Conservation (phyloP, 2,329 filamentous ascomycete species). For the Exophiala bonariae region DNA sequence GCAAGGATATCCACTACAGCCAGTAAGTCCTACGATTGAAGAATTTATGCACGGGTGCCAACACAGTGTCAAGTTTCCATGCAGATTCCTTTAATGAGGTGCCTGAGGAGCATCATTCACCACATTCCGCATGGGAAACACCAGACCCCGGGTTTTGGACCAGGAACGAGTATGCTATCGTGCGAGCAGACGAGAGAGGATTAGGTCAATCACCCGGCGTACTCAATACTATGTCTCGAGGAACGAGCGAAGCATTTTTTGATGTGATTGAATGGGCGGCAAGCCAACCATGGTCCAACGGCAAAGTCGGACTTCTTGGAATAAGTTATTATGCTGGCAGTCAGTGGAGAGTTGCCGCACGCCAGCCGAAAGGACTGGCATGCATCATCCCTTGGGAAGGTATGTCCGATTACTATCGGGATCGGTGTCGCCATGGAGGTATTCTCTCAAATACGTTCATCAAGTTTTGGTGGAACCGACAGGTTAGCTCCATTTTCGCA, state of each 20-base stretch:
- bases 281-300: slow-evolving; percentile 51
- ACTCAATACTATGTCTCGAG: slow-evolving; percentile 54
- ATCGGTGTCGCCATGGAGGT: slow-evolving; percentile 62
- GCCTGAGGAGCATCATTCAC: slow-evolving; percentile 54
- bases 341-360: slow-evolving; percentile 57
- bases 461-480: slow-evolving; percentile 58
- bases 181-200: slow-evolving; percentile 56
- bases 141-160: slow-evolving; percentile 61
- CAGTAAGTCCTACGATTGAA: slow-evolving; percentile 44
- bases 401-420: slow-evolving; percentile 58
- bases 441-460: slow-evolving; percentile 63
- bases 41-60: neutral
- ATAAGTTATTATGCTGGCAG: slow-evolving; percentile 56
- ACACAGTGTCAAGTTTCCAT: slow-evolving; percentile 39
- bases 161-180: slow-evolving; percentile 53
- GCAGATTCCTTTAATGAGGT: slow-evolving; percentile 53
- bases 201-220: slow-evolving; percentile 53
- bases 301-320: slow-evolving; percentile 52
- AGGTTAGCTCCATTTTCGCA: slow-evolving; percentile 30
- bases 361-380: slow-evolving; percentile 51
- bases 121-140: slow-evolving; percentile 60
- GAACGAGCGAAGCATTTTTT: slow-evolving; percentile 53
- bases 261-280: slow-evolving; percentile 56
- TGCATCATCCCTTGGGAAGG: slow-evolving; percentile 59
- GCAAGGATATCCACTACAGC: slow-evolving; percentile 67